Conservation (phyloP, 1,284 basidiomycete species). For the Xerocomus nothofagi region DNA sequence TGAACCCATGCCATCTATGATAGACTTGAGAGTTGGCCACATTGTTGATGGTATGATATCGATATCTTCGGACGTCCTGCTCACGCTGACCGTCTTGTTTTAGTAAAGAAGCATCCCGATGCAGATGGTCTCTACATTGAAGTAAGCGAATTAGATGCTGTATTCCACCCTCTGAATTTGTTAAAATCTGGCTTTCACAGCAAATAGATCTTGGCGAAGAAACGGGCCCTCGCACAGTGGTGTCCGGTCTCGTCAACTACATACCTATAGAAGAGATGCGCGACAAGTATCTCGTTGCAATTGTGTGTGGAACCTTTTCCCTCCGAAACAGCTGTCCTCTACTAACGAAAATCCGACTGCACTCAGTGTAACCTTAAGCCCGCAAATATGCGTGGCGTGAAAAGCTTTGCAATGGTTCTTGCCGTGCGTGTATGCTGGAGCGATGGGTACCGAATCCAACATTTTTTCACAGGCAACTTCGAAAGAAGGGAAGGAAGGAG, state of each 20-base stretch:
- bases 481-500: conserved; percentile 85
- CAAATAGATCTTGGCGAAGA: conserved; percentile 96
- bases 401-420: conserved; percentile 96
- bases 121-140: conserved; percentile 92
- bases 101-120: conserved; percentile 92
- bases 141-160: conserved; percentile 39
- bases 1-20: conserved; percentile 88
- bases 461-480: conserved; percentile 66
- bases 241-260: conserved; percentile 93
- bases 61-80: conserved; percentile 25
- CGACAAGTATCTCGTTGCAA: conserved; percentile 81
- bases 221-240: conserved; percentile 88
- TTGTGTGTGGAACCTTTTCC: conserved; percentile 51
- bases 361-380: conserved; percentile 90
- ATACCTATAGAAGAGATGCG: conserved; percentile 93
- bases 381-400: conserved; percentile 92
- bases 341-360: conserved; percentile 3
- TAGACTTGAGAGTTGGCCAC: conserved; percentile 88
- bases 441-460: conserved; percentile 1
- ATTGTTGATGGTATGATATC: conserved; percentile 80
- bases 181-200: conserved; percentile 38
- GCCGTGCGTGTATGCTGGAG: conserved; percentile 53
- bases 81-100: conserved; percentile 5
- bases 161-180: not conserved
- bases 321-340: not conserved